phyloP scores from a whole-genome alignment of 164 flowering plant species.

The Macadamia integrifolia region DNA sequence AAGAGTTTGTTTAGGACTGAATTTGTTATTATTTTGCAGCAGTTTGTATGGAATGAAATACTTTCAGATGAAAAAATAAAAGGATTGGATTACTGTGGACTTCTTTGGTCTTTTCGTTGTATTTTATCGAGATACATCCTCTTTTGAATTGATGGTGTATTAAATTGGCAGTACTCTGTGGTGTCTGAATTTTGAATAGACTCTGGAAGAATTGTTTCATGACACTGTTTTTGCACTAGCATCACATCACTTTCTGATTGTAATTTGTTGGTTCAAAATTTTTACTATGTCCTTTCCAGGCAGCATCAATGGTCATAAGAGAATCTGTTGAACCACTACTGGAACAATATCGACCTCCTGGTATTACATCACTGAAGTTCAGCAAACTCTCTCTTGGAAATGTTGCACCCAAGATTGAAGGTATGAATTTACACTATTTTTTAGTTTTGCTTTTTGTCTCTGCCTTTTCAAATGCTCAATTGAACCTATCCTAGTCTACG shows the following conservation, averaged over 20 bases:
- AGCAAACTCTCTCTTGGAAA: constrained; percentile 84
- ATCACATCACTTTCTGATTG: not conserved
- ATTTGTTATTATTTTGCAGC: too few relatives aligned
- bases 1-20: too few relatives aligned
- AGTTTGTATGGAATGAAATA: too few relatives aligned
- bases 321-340: constrained; percentile 94
- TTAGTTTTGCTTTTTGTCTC: not conserved
- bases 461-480: not conserved
- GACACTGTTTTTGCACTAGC: constrained; percentile 1
- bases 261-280: constrained; percentile 1
- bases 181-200: not conserved
- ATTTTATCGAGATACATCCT: too few relatives aligned
- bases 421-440: constrained; percentile 21
- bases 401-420: constrained; percentile 98
- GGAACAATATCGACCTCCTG: constrained; percentile 92
- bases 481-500: not conserved
- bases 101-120: too few relatives aligned
- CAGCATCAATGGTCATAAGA: constrained; percentile 70
- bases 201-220: not conserved
- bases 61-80: too few relatives aligned
- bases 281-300: constrained; percentile 39
- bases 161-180: not conserved
- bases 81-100: too few relatives aligned
- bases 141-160: too few relatives aligned
- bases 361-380: constrained; percentile 88